These are phyloP conservation scores for Tetrapisispora taiwanensis DNA, from an alignment of 805 yeast species.

Conservation along the genomic window DNA sequence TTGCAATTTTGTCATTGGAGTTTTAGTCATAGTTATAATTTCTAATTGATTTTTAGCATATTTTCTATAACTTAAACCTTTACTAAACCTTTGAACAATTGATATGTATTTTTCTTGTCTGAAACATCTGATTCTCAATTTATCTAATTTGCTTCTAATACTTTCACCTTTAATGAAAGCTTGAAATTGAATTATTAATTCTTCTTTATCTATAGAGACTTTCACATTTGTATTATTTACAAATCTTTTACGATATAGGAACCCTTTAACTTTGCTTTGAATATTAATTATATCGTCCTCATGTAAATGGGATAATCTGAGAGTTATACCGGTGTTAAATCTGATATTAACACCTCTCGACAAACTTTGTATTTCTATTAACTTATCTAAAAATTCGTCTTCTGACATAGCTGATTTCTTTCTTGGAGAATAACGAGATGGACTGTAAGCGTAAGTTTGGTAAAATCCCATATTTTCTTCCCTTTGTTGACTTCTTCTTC, in stretches of 20 bases:
- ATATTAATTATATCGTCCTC: constrained; percentile 40
- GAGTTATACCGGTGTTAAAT: constrained; percentile 51
- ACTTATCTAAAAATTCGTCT: constrained; percentile 21
- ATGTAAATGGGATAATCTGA: constrained; percentile 50
- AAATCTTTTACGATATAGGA: constrained; percentile 11
- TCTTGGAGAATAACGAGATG: constrained; percentile 23
- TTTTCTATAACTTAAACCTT: constrained; percentile 31
- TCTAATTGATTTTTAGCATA: constrained; percentile 1
- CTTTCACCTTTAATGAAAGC: constrained; percentile 41
- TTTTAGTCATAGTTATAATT: constrained; percentile 3
- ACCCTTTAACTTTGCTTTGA: constrained; percentile 46
- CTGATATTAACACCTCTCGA: constrained; percentile 62
- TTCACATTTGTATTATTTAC: constrained; percentile 5
- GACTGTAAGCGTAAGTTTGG: constrained; percentile 15
- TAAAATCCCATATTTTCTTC: constrained; percentile 18
- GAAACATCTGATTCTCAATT: constrained; percentile 13
- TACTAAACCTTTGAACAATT: constrained; percentile 31
- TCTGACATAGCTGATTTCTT: constrained; percentile 25
- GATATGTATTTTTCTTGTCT: constrained; percentile 22
- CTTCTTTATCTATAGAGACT: constrained; percentile 29
- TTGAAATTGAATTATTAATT: constrained; percentile 34
- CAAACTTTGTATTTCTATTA: constrained; percentile 53
- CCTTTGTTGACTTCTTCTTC: constrained; percentile 23
- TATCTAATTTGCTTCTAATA: constrained; percentile 20
- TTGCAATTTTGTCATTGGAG: constrained; percentile 15